Base-by-base conservation (phyloP, 164 flowering plant species). In the Umbilicus rupestris region DNA sequence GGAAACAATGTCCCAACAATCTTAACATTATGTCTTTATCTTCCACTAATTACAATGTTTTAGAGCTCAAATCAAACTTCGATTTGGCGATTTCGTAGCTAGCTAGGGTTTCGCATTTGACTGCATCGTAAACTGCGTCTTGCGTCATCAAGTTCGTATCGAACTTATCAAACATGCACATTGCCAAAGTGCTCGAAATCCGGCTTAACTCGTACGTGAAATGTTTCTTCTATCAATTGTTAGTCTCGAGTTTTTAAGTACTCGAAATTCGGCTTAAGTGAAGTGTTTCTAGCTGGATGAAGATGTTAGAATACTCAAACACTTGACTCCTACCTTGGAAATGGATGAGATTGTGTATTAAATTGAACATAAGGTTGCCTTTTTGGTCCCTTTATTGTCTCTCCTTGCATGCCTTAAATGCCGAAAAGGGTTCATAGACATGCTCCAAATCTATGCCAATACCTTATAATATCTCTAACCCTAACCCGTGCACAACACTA, bases 351-450 rank as follows among this genome's bases (percentile, higher is more conserved):
- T 28, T 55, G 60, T 55, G 60, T 26, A 11, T 55, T 26, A 55
- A 55, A 28, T 28, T 14, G 60, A 55, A 55, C 60, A 55, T 55
- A 55, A 55, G 17, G 17, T 28, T 55, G 60, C 33, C 58, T 29
- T 55, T 55, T 55, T 28, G 59, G 59, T 52, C 59, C 31, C 59
- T 24, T 52, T 52, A 17, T 52, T 52, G 59, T 26, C 59, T 52
- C 59, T 24, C 59, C 17, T 52, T 52, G 59, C 59, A 52, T 52
- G 59, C 59, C 59, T 52, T 52, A 52, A 52, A 52, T 52, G 59
- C 59, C 17, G 59, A 52, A 26, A 52, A 52, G 31, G 28, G 31
- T 47, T 47, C 10, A 5, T n/a, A 22, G 24, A 47, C 24, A n/a
- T 52, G 20, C 17, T 52, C 30, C 26, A 24, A 52, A 55, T 52